Evolutionary conservation across 352 stramenopile genomes (phyloP).

Genomic region (Globisporangium solare): DNA sequence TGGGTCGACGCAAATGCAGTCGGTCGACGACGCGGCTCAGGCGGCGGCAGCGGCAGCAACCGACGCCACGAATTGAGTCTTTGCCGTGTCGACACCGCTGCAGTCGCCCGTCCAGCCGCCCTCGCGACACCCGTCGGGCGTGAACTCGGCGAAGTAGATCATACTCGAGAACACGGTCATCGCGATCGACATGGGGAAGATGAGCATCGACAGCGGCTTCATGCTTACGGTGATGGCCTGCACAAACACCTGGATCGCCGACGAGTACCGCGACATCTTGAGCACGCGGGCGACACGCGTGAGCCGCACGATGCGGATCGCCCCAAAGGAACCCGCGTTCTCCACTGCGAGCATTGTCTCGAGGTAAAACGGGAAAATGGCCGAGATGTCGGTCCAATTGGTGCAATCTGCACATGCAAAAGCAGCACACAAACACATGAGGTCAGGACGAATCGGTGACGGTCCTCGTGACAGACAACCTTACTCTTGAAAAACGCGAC

Average conservation of each 20-base stretch:
- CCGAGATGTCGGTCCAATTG: constrained; percentile 80
- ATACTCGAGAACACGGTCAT: constrained; percentile 83
- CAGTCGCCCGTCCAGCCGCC: constrained; percentile 60
- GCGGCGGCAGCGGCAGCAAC: constrained; percentile 25
- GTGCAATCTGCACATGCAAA: constrained; percentile 34
- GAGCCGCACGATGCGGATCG: constrained; percentile 82
- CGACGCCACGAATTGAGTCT: constrained; percentile 11
- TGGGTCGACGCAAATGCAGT: constrained; percentile 62
- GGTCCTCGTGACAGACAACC: neutral
- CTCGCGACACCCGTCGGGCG: constrained; percentile 48
- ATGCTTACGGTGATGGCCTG: constrained; percentile 68
- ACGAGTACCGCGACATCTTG: constrained; percentile 86
- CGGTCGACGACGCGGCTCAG: constrained; percentile 5
- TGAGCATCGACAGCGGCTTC: constrained; percentile 81
- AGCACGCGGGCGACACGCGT: constrained; percentile 78
- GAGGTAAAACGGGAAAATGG: constrained; percentile 85
- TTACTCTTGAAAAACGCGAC: constrained; percentile 45
- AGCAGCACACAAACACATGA: neutral
- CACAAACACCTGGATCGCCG: constrained; percentile 80
- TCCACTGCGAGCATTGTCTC: constrained; percentile 63
- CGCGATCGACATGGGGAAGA: constrained; percentile 83
- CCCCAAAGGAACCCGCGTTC: constrained; percentile 57
- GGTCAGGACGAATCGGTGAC: neutral
- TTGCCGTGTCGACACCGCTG: neutral
- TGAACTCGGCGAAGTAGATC: constrained; percentile 83